Base-by-base conservation (phyloP, 1,139 yeast species). In the Keqinozyma sinolaborantium region DNA sequence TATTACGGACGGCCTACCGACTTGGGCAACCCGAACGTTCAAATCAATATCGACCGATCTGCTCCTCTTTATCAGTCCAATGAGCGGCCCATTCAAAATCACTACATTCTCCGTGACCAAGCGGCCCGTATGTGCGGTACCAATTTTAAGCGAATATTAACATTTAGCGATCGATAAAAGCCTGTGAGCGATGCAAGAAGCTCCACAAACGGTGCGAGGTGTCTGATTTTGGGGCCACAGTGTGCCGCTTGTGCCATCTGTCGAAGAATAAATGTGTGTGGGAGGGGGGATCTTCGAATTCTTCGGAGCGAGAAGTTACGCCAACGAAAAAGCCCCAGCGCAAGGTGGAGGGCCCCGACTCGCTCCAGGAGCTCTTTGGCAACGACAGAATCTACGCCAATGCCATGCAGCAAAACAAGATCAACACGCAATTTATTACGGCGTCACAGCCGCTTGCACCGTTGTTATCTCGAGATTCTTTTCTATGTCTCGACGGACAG, bases 381-480 rank as follows among this genome's bases (percentile, higher is more conserved):
- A 18, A 18, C 10, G 21, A 18, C 7, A 18, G 21, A 18, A 18
- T 18, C 21, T 18, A 18, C 21, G 21, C 21, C 21, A 18, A 18
- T 10, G 21, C 21, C 21, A 18, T 18, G 21, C 21, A 7, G 10
- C 21, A 7, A 10, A 28, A 26, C n/a, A 16, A 40, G 10, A 31
- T 35, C 4, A 42, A 40, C 9, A 40, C 53, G 5, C 62, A 56
- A 32, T 56, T 51, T 35, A 50, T 56, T 4, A 51, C 56, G 26
- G 45, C 60, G 1, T 50, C 59, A 3, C 60, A 56, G 31, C 60
- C 60, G 5, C 36, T 56, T 24, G 57, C 61, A 2, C 56, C 53
- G 26, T 37, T 56, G 9, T 38, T 56, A 14, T 53, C 59, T 26
- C 40, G 55, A 30, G 61, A 56, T 30, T 48, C 57, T 5, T 50